These are phyloP conservation scores for Erythrophleum fordii DNA, from an alignment of 306 rosid genomes.

Conservation along the genomic window DNA sequence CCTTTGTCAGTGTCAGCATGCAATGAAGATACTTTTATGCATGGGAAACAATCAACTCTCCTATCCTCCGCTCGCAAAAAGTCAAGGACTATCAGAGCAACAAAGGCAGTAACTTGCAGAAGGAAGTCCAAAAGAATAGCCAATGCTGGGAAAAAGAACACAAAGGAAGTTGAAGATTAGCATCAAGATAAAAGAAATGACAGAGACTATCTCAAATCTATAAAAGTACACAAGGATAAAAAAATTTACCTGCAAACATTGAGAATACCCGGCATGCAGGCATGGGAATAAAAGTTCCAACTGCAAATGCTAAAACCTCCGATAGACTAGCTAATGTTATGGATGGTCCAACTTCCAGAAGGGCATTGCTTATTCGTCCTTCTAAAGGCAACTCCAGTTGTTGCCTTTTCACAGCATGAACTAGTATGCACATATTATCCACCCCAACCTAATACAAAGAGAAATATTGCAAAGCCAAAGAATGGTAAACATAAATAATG, in stretches of 20 bases:
- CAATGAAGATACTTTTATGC: conserved; percentile 65
- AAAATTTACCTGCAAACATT: conserved; percentile 90
- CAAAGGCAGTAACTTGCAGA: conserved; percentile 95
- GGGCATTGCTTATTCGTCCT: conserved; percentile 91
- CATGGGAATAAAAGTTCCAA: conserved; percentile 98
- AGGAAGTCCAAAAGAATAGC: conserved; percentile 96
- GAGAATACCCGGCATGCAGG: conserved; percentile 99
- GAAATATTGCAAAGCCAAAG: conserved; percentile 27
- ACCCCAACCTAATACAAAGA: conserved; percentile 81
- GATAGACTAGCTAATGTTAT: conserved; percentile 94
- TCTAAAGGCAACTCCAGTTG: conserved; percentile 82
- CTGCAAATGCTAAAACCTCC: conserved; percentile 97
- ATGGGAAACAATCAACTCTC: conserved; percentile 95
- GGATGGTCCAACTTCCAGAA: conserved; percentile 98
- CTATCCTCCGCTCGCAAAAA: conserved; percentile 81
- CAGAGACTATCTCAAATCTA: conserved; percentile 25
- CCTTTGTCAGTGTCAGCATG: conserved; percentile 72
- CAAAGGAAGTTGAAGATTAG: conserved; percentile 43
- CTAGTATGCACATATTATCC: conserved; percentile 98
- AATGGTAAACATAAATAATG: conserved; percentile 23
- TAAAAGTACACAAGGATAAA: conserved; percentile 31
- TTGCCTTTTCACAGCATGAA: conserved; percentile 96
- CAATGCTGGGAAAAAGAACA: conserved; percentile 72
- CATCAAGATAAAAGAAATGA: conserved; percentile 33
- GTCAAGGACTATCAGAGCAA: conserved; percentile 89